These are phyloP conservation scores for Biscogniauxia marginata DNA, from an alignment of 2,329 filamentous ascomycete species.

Conservation along the genomic window DNA sequence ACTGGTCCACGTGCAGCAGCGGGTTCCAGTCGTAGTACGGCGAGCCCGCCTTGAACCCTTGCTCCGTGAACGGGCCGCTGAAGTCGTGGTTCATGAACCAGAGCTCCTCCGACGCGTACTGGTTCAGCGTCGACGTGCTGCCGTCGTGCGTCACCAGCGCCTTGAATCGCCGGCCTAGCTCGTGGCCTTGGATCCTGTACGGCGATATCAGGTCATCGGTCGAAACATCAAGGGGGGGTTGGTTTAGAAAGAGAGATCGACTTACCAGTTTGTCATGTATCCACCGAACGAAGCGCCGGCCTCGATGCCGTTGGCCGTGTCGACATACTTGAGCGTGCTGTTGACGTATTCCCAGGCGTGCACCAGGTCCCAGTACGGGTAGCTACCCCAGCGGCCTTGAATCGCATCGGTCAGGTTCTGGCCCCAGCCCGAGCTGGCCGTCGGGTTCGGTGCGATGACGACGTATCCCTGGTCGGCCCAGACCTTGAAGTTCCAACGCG, in stretches of 20 bases:
- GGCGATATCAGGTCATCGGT: conserved; percentile 1
- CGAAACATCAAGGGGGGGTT: neutral
- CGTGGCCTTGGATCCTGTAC: conserved; percentile 50
- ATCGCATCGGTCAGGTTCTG: conserved; percentile 53
- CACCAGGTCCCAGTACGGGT: conserved; percentile 55
- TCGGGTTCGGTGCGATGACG: conserved; percentile 54
- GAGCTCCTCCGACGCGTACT: conserved; percentile 35
- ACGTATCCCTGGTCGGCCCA: conserved; percentile 58
- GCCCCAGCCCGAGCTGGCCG: conserved; percentile 53
- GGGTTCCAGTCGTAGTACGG: conserved; percentile 51
- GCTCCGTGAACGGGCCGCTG: conserved; percentile 45
- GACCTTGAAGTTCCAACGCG: conserved; percentile 52
- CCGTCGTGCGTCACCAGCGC: conserved; percentile 56
- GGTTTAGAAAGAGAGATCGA: neutral
- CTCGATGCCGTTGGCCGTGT: conserved; percentile 49
- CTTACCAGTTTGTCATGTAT: conserved; percentile 54
- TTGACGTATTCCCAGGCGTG: conserved; percentile 53
- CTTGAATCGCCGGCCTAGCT: conserved; percentile 54
- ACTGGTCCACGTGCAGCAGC: conserved; percentile 49
- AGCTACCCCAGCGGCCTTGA: conserved; percentile 48
- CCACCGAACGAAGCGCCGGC: conserved; percentile 54
- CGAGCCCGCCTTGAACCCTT: conserved; percentile 34
- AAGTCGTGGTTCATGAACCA: conserved; percentile 45
- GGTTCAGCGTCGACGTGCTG: conserved; percentile 34
- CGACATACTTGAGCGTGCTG: conserved; percentile 49